Evolutionary conservation across 768 basidiomycete genomes (phyloP), one percentile per base, ranked within the genome.

Genomic region (Russula compacta): DNA sequence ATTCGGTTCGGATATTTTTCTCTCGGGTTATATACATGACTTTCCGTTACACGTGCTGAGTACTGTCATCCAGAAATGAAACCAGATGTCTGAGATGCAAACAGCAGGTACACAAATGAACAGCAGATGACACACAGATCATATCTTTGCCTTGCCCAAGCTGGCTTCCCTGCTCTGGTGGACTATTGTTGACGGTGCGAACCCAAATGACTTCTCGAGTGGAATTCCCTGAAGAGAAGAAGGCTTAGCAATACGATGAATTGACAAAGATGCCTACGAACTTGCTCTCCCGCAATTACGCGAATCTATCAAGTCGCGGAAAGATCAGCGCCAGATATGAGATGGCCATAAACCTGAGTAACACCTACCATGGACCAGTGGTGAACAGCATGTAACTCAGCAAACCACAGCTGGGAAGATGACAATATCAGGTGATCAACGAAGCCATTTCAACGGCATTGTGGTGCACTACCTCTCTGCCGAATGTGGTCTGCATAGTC

Each of bases 351-450:
- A 33, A 40, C 46, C 42, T 61, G 43, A 59, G 17, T 32, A 21
- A 14, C 67, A 17, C 80, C 66, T 69, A 89, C 88, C 87, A 91
- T 91, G 19, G 89, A 90, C 89, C 89, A 93, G 69, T 93, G 91
- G 72, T 93, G 91, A 29, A 93, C 86, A 46, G 90, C 90, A 68
- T 93, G 91, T 36, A 93, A 73, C 24, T 79, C 83, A n/a, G 83
- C 81, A 71, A 93, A 93, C 91, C 91, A 93, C 17, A 93, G 73
- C 89, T 92, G 36, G 12, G 39, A 46, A 21, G 61, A 44, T 11
- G 50, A 46, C 38, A 15, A 59, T 8, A 6, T 51, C 33, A 59
- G 42, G 12, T 2, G 12, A 52, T 44, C 33, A 12, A 44, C 3
- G 33, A 29, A 36, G 19, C n/a, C 32, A 14, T 11, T 35, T n/a